Conservation (phyloP, 768 basidiomycete species). For the Auricularia heimuer region DNA sequence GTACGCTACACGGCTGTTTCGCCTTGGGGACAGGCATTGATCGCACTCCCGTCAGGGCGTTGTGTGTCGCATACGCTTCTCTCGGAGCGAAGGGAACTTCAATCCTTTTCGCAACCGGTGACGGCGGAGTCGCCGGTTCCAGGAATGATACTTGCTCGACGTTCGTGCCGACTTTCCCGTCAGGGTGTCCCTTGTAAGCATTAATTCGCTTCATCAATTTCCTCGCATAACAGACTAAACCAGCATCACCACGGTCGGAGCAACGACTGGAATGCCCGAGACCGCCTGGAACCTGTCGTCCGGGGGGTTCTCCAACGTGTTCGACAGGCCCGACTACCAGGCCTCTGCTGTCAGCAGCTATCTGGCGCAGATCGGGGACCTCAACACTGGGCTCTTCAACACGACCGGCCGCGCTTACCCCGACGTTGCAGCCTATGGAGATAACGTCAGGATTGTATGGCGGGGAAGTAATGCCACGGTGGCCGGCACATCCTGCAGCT, state of each 20-base stretch:
- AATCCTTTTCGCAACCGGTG: too few relatives aligned
- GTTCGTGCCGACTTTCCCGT: slow-evolving; percentile 18
- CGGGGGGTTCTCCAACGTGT: slow-evolving; percentile 13
- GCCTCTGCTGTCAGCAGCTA: too few relatives aligned
- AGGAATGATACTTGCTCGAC: too few relatives aligned
- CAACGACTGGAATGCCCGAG: too few relatives aligned
- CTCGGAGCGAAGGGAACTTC: too few relatives aligned
- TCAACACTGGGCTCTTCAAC: background rate
- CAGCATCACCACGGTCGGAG: too few relatives aligned
- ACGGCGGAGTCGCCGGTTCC: slow-evolving; percentile 1
- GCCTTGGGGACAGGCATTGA: background rate
- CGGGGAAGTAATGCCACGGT: background rate
- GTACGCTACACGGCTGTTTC: background rate
- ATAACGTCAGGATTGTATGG: slow-evolving; percentile 8
- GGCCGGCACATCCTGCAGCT: slow-evolving; percentile 7
- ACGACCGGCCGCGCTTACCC: slow-evolving; percentile 12
- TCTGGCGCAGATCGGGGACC: too few relatives aligned
- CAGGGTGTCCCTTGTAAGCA: slow-evolving; percentile 9
- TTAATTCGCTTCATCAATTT: too few relatives aligned
- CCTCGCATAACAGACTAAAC: too few relatives aligned
- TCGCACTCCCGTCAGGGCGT: background rate
- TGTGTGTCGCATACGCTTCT: slow-evolving; percentile 17
- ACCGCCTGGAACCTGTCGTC: slow-evolving; percentile 7
- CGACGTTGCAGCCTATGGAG: slow-evolving; percentile 13
- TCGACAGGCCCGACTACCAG: slow-evolving; percentile 7